These are phyloP conservation scores for Cryptococcus sp. DNA, from an alignment of 1,284 basidiomycete genomes.

Conservation along the genomic window DNA sequence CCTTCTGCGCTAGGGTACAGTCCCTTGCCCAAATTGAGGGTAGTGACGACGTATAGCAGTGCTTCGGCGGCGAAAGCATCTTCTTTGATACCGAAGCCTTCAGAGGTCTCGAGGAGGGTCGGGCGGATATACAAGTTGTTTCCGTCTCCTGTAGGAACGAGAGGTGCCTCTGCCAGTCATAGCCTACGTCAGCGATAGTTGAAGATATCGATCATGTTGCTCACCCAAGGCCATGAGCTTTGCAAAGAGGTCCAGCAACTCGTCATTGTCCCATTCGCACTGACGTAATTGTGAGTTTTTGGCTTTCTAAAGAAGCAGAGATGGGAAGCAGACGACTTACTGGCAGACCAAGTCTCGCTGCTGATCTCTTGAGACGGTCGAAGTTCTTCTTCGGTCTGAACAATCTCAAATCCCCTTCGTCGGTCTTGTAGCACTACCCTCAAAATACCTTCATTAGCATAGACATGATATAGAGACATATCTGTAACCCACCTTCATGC, in stretches of 20 bases:
- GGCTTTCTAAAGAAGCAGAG: neutral
- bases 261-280: conserved; percentile 48
- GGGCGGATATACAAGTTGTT: conserved; percentile 50
- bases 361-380: conserved; percentile 48
- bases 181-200: neutral
- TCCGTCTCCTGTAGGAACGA: conserved; percentile 45
- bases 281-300: conserved; percentile 4
- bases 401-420: conserved; percentile 41
- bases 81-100: conserved; percentile 50
- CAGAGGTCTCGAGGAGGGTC: conserved; percentile 48
- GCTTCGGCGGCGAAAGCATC: conserved; percentile 47
- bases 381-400: conserved; percentile 50
- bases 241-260: conserved; percentile 41
- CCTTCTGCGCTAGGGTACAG: conserved; percentile 40
- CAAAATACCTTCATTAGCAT: neutral
- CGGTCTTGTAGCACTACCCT: conserved; percentile 46
- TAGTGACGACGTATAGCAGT: conserved; percentile 46
- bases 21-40: conserved; percentile 44
- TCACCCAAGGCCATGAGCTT: conserved; percentile 46
- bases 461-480: neutral
- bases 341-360: conserved; percentile 45
- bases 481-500: conserved; percentile 45
- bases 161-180: conserved; percentile 21
- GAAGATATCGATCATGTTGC: conserved; percentile 5
- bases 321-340: conserved; percentile 24